Evolutionary conservation across 805 yeast species (phyloP).

Genomic region (Lipomyces kockii): DNA sequence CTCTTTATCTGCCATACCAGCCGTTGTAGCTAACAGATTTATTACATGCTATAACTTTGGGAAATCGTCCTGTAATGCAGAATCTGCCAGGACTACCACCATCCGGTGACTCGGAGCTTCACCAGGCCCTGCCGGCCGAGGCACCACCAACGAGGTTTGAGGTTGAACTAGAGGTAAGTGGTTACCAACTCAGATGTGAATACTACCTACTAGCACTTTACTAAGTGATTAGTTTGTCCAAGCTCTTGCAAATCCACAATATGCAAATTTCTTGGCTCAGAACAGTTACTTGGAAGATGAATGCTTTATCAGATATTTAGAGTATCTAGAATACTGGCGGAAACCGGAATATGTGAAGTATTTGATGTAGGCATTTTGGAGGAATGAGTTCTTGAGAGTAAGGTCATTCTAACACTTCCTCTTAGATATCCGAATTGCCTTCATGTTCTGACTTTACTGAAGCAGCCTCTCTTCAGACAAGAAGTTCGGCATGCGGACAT

Average conservation of each 20-base stretch:
- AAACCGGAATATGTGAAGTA: constrained; percentile 69
- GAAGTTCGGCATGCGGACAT: constrained; percentile 50
- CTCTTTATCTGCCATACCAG: neutral
- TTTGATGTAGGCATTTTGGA: constrained; percentile 53
- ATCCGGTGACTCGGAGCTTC: too few species aligned
- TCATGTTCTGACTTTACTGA: constrained; percentile 69
- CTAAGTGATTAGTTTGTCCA: constrained; percentile 70
- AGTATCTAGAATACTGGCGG: constrained; percentile 87
- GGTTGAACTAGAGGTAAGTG: constrained; percentile 73
- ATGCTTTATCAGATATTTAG: constrained; percentile 72
- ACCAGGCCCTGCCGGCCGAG: constrained; percentile 35
- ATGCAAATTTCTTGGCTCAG: constrained; percentile 84
- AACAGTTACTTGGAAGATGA: constrained; percentile 73
- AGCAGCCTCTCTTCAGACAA: constrained; percentile 48
- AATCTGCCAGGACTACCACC: neutral
- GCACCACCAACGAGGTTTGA: constrained; percentile 76
- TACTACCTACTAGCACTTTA: neutral
- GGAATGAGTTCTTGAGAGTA: neutral
- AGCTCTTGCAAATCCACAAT: constrained; percentile 86
- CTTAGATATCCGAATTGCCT: constrained; percentile 80
- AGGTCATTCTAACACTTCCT: neutral
- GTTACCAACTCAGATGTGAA: neutral
- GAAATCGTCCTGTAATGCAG: neutral
- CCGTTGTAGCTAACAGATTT: neutral
- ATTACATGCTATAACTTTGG: neutral